These are phyloP conservation scores for Fusarium penzigii DNA, from an alignment of 2,329 filamentous ascomycete species.

Conservation along the genomic window DNA sequence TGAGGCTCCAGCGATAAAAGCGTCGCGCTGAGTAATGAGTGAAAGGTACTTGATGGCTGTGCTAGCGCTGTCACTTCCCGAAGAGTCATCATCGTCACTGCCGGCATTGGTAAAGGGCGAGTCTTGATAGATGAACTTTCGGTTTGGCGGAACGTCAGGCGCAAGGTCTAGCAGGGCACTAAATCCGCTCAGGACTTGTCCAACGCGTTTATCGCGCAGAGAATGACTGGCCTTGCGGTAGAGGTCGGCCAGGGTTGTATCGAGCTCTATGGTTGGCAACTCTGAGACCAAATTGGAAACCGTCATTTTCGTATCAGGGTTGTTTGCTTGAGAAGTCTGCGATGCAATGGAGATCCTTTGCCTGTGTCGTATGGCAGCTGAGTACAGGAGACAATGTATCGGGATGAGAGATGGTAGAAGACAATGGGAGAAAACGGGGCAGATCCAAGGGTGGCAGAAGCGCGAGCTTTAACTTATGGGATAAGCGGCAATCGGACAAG, in stretches of 20 bases:
- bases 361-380: no score
- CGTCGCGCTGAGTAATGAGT: constrained; percentile 38
- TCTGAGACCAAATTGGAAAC: no score
- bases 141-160: constrained; percentile 34
- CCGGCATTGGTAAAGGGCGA: constrained; percentile 33
- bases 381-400: no score
- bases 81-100: constrained; percentile 5
- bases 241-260: constrained; percentile 38
- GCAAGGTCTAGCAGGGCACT: constrained; percentile 29
- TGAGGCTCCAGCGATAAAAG: constrained; percentile 33
- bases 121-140: constrained; percentile 41
- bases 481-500: no score
- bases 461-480: no score
- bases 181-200: constrained; percentile 32
- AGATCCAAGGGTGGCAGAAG: no score
- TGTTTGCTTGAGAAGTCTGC: no score
- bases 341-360: no score
- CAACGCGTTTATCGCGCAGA: constrained; percentile 27
- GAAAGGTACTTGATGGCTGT: constrained; percentile 37
- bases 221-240: constrained; percentile 29
- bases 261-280: constrained; percentile 35
- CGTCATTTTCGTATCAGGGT: no score
- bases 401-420: no score
- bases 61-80: constrained; percentile 9
- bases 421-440: no score